Conservation (phyloP, 306 rosid species). For the Benincasa hispida region DNA sequence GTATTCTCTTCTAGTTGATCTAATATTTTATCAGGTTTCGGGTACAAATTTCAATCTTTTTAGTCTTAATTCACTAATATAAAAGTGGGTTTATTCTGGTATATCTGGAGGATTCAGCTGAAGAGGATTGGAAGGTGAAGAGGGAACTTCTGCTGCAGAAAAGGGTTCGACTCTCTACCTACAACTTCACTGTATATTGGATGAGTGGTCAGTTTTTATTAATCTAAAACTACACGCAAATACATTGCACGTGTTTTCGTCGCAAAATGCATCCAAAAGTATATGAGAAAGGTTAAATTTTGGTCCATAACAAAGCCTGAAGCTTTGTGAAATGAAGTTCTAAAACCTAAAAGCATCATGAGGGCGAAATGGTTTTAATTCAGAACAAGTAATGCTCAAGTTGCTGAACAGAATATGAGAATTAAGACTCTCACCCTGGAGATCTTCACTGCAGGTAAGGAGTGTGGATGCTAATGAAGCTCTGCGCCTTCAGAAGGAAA, state of each 20-base stretch:
- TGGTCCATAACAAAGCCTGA: not conserved
- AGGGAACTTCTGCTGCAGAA: conserved; percentile 57
- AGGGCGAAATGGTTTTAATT: not conserved
- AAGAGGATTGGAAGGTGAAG: conserved; percentile 94
- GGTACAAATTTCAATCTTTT: not conserved
- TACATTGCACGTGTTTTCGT: not conserved
- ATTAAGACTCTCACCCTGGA: not conserved
- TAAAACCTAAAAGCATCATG: not conserved
- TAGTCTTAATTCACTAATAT: not conserved
- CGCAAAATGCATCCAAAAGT: not conserved
- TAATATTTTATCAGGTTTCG: not conserved
- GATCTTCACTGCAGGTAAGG: conserved; percentile 46
- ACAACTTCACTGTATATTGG: not conserved
- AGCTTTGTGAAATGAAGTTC: not conserved
- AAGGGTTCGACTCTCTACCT: conserved; percentile 32
- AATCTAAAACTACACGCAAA: not conserved
- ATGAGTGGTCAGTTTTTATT: not conserved
- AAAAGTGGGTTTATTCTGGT: conserved; percentile 7
- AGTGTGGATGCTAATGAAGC: conserved; percentile 93
- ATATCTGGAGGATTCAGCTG: conserved; percentile 55
- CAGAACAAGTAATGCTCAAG: not conserved
- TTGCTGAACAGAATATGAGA: not conserved
- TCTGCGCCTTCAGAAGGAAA: conserved; percentile 86
- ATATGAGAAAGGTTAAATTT: not conserved
- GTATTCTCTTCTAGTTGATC: conserved; percentile 20